A percentile compares a stretch with the other conserved stretches of the same genome.
Evolutionary conservation across 148 eudicot genomes (phyloP).

Genomic region (Rheum nobile): DNA sequence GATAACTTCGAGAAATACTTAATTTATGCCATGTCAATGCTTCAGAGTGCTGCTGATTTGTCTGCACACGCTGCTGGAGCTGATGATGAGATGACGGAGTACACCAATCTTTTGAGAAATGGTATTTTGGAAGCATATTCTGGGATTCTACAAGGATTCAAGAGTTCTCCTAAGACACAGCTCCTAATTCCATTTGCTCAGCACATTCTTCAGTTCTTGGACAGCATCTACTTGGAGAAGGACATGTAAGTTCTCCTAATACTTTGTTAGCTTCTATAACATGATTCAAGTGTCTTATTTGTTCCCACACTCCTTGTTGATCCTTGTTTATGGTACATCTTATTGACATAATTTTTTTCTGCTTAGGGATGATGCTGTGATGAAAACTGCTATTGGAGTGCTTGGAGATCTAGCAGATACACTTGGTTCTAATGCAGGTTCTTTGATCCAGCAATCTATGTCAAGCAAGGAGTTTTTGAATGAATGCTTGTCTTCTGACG

Average conservation of each 20-base stretch:
- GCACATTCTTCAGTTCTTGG: slow-evolving; percentile 72
- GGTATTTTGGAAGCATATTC: slow-evolving; percentile 94
- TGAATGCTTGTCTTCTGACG: slow-evolving; percentile 85
- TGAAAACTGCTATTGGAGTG: slow-evolving; percentile 89
- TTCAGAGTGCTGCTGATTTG: slow-evolving; percentile 86
- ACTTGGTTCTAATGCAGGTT: slow-evolving; percentile 62
- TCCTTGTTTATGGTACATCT: neutral
- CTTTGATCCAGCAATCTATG: slow-evolving; percentile 75
- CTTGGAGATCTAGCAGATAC: slow-evolving; percentile 98
- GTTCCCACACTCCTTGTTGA: no score
- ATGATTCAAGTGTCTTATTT: neutral
- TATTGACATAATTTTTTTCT: neutral
- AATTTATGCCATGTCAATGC: slow-evolving; percentile 94
- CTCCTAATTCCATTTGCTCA: slow-evolving; percentile 63
- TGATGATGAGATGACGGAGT: slow-evolving; percentile 73
- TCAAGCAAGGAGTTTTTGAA: slow-evolving; percentile 67
- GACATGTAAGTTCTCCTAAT: slow-evolving; percentile 56
- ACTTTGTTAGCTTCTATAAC: neutral
- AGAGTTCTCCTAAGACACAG: slow-evolving; percentile 75
- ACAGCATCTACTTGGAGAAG: slow-evolving; percentile 76
- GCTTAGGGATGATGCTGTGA: slow-evolving; percentile 81
- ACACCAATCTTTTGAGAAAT: slow-evolving; percentile 76
- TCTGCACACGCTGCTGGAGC: slow-evolving; percentile 61
- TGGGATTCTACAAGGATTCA: slow-evolving; percentile 86
- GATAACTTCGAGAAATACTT: slow-evolving; percentile 87